phyloP scores from a whole-genome alignment of 306 rosid genomes.

The Lathyrus tuberosus region DNA sequence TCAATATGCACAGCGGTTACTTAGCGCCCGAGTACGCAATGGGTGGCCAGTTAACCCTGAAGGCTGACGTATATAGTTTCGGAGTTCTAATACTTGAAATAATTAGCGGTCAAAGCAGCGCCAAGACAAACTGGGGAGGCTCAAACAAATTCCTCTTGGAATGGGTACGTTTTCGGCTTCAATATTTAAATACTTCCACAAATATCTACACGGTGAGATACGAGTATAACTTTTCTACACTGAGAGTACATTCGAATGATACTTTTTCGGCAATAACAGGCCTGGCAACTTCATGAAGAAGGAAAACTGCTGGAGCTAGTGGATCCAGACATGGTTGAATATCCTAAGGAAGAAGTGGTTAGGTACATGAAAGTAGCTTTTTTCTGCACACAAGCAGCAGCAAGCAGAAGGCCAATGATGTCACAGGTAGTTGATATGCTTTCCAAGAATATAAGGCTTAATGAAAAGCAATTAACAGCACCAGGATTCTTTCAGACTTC shows the following conservation, averaged over 20 bases:
- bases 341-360: conserved; percentile 68
- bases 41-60: conserved; percentile 90
- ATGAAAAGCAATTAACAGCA: conserved; percentile 76
- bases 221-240: background rate
- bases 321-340: conserved; percentile 67
- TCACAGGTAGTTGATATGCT: conserved; percentile 84
- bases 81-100: conserved; percentile 89
- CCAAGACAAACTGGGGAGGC: conserved; percentile 71
- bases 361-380: conserved; percentile 92
- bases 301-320: conserved; percentile 76
- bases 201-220: background rate
- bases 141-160: conserved; percentile 70
- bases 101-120: conserved; percentile 75
- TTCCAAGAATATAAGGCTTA: conserved; percentile 65
- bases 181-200: conserved; percentile 8
- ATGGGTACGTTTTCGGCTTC: conserved; percentile 58
- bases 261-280: conserved; percentile 50
- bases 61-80: conserved; percentile 94
- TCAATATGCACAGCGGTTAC: conserved; percentile 71
- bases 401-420: conserved; percentile 82
- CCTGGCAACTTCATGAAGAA: conserved; percentile 89
- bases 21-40: conserved; percentile 96
- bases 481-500: conserved; percentile 76
- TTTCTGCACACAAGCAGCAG: conserved; percentile 92
- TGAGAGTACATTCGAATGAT: background rate